Conservation (phyloP, 805 yeast genomes). For the Tetrapisispora pingtungensis region DNA sequence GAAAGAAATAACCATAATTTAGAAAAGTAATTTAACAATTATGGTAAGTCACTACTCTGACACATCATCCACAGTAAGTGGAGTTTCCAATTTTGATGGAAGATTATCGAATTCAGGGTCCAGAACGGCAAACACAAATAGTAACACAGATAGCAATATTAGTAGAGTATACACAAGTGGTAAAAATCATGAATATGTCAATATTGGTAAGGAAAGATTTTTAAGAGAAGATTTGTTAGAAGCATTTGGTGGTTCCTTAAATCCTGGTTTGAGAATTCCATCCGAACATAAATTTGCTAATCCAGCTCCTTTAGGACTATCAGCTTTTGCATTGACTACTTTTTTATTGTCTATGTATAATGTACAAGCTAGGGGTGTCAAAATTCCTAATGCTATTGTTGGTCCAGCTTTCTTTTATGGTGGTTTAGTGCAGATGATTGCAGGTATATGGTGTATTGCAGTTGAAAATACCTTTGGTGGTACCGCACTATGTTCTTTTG, state of each 20-base stretch:
- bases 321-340: constrained; percentile 54
- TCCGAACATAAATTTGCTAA: constrained; percentile 53
- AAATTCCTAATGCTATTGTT: constrained; percentile 43
- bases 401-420: constrained; percentile 55
- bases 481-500: constrained; percentile 50
- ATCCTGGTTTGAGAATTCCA: constrained; percentile 53
- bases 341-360: constrained; percentile 49
- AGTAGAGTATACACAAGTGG: constrained; percentile 30
- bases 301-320: constrained; percentile 56
- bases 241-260: constrained; percentile 79
- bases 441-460: constrained; percentile 59
- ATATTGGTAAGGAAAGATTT: constrained; percentile 63
- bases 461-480: constrained; percentile 61
- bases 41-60: background rate
- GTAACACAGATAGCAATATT: background rate
- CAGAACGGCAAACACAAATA: background rate
- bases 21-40: no score
- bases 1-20: no score
- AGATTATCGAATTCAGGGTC: background rate
- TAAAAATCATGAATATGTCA: constrained; percentile 51
- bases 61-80: background rate
- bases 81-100: background rate
- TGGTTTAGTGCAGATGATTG: constrained; percentile 47
- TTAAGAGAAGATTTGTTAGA: constrained; percentile 45
- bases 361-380: constrained; percentile 44